phyloP scores from a whole-genome alignment of 495 filamentous ascomycete species.

The Talaromyces borbonicus region DNA sequence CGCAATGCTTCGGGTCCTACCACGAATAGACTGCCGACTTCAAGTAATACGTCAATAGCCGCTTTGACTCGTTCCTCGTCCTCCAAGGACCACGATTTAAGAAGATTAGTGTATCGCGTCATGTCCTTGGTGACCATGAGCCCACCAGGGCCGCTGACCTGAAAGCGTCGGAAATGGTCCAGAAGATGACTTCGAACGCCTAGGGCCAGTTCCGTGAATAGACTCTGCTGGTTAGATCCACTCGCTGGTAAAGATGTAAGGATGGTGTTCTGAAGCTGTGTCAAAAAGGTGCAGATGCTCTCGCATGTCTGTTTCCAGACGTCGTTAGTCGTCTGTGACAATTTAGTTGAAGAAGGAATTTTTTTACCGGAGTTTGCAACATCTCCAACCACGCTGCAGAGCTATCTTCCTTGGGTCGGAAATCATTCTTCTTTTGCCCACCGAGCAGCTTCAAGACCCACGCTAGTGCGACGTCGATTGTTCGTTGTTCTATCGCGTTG shows the following conservation, averaged over 20 bases:
- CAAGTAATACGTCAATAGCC: slow-evolving; percentile 72
- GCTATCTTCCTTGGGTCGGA: slow-evolving; percentile 78
- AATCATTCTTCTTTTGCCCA: slow-evolving; percentile 84
- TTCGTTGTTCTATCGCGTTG: slow-evolving; percentile 73
- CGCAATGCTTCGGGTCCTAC: slow-evolving; percentile 81
- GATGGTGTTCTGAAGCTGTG: slow-evolving; percentile 48
- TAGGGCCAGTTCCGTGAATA: slow-evolving; percentile 77
- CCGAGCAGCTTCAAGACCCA: slow-evolving; percentile 69
- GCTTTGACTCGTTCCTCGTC: slow-evolving; percentile 42
- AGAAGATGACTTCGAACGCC: slow-evolving; percentile 68
- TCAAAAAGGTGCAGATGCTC: slow-evolving; percentile 66
- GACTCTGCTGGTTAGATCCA: slow-evolving; percentile 62
- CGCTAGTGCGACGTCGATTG: slow-evolving; percentile 70
- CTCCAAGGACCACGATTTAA: slow-evolving; percentile 66
- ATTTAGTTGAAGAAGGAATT: slow-evolving; percentile 6
- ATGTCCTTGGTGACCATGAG: slow-evolving; percentile 96
- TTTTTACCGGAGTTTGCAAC: slow-evolving; percentile 65
- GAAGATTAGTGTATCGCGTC: slow-evolving; percentile 73
- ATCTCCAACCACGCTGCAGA: slow-evolving; percentile 58
- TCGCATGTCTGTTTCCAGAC: slow-evolving; percentile 51
- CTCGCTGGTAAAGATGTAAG: slow-evolving; percentile 59
- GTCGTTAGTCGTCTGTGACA: neutral
- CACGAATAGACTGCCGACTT: slow-evolving; percentile 95
- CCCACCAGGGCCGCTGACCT: slow-evolving; percentile 81
- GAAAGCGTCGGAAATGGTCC: slow-evolving; percentile 89